Percentiles rank a stretch among this genome's conserved stretches.
phyloP scores from a whole-genome alignment of 2,329 filamentous ascomycete genomes.

The Fusarium sp. region DNA sequence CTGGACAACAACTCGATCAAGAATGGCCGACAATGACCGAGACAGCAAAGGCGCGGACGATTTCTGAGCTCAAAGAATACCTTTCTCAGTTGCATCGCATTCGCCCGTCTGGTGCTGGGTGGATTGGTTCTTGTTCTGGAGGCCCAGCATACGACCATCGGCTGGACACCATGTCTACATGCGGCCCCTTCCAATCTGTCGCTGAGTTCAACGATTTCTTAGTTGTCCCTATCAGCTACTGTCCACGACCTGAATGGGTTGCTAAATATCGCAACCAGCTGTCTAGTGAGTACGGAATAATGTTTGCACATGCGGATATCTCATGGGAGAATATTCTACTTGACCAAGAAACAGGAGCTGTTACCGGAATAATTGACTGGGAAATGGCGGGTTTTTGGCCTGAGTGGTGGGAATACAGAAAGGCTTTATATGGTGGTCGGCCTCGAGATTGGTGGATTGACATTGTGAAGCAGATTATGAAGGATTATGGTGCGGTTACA shows the following conservation, averaged over 20 bases:
- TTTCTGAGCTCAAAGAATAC: background rate
- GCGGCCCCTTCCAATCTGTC: background rate
- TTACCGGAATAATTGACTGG: conserved; percentile 43
- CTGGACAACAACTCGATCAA: background rate
- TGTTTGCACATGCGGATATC: conserved; percentile 46
- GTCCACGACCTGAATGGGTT: background rate
- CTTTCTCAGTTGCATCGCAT: background rate
- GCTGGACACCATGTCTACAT: background rate
- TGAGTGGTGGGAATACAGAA: conserved; percentile 50
- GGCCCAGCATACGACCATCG: background rate
- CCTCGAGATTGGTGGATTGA: conserved; percentile 35
- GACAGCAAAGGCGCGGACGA: background rate
- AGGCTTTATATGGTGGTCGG: conserved; percentile 33
- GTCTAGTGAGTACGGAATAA: conserved; percentile 32
- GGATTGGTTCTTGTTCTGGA: background rate
- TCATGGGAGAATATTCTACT: conserved; percentile 42
- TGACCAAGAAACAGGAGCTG: background rate
- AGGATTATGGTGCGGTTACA: background rate
- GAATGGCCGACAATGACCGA: background rate
- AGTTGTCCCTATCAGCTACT: background rate
- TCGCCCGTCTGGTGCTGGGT: background rate
- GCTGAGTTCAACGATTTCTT: background rate
- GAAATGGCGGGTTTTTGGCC: conserved; percentile 49
- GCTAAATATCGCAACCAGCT: conserved; percentile 22
- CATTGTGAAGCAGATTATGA: background rate